Evolutionary conservation across 1,284 basidiomycete species (phyloP).

Genomic region (Phlebopus sp.): DNA sequence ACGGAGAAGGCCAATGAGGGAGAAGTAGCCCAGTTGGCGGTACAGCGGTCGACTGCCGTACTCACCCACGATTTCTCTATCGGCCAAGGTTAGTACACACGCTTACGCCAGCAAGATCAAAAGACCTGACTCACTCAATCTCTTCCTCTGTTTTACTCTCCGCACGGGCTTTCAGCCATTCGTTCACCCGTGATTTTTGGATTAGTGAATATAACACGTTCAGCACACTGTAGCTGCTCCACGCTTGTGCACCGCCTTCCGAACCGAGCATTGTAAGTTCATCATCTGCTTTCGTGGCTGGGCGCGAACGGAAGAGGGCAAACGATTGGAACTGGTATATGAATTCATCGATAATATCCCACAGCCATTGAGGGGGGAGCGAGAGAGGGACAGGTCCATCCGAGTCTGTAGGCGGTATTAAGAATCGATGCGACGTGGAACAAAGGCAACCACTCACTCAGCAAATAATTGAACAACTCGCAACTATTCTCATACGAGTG

Average conservation of each 20-base stretch:
- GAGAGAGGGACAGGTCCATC: constrained; percentile 93
- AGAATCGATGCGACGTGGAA: neutral
- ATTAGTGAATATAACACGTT: constrained; percentile 98
- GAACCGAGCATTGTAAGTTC: constrained; percentile 76
- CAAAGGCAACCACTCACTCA: constrained; percentile 47
- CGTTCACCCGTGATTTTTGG: constrained; percentile 94
- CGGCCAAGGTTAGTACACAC: constrained; percentile 7
- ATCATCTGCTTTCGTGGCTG: constrained; percentile 85
- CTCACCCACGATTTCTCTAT: constrained; percentile 84
- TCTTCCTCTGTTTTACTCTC: constrained; percentile 81
- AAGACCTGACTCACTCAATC: constrained; percentile 59
- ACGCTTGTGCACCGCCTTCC: constrained; percentile 73
- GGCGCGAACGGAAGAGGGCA: constrained; percentile 87
- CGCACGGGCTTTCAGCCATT: constrained; percentile 83
- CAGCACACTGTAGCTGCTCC: constrained; percentile 96
- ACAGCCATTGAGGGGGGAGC: constrained; percentile 96
- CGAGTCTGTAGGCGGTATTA: constrained; percentile 59
- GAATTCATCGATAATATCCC: constrained; percentile 99
- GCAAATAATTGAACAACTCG: constrained; percentile 95
- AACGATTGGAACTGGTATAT: constrained; percentile 99
- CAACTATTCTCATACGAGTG: constrained; percentile 99
- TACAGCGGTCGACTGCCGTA: constrained; percentile 90
- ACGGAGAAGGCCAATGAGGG: constrained; percentile 90
- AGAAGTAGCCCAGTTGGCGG: constrained; percentile 97
- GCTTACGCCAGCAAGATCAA: neutral